Evolutionary conservation across 805 yeast species (phyloP).

Genomic region (Diddensiella caesifluorescens): DNA sequence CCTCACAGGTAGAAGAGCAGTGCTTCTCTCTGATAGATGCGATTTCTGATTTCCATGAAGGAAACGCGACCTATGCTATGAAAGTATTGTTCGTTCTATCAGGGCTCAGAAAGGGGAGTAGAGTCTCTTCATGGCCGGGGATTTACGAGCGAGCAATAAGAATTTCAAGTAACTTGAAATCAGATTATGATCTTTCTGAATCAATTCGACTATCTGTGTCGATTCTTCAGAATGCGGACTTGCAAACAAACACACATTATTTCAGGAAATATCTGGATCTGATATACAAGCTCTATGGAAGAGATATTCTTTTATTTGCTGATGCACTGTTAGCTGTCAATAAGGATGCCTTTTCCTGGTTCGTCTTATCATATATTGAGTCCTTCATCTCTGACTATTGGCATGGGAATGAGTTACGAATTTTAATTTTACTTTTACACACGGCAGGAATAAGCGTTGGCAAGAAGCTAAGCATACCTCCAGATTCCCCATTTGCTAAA

Average conservation of each 20-base stretch:
- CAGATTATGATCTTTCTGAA: neutral
- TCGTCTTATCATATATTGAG: slow-evolving; percentile 12
- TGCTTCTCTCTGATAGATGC: slow-evolving; percentile 5
- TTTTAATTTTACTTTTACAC: slow-evolving; percentile 2
- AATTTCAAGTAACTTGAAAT: neutral
- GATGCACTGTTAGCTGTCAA: slow-evolving; percentile 11
- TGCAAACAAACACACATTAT: slow-evolving; percentile 18
- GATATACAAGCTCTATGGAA: slow-evolving; percentile 2
- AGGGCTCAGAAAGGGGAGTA: slow-evolving; percentile 35
- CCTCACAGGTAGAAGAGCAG: slow-evolving; percentile 23
- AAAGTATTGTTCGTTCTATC: slow-evolving; percentile 25
- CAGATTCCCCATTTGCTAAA: no score
- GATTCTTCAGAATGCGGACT: slow-evolving; percentile 19
- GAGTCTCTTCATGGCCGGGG: slow-evolving; percentile 33
- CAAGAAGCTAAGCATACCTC: no score
- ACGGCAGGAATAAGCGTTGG: no score
- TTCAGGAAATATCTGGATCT: slow-evolving; percentile 7
- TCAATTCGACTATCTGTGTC: slow-evolving; percentile 8
- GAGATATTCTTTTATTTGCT: slow-evolving; percentile 22
- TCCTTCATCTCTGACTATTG: slow-evolving; percentile 8
- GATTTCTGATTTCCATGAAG: neutral
- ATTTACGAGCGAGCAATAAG: slow-evolving; percentile 9
- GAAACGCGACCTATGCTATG: neutral
- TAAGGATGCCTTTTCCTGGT: slow-evolving; percentile 15
- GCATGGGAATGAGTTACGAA: neutral